Percentiles rank a stretch among this genome's conserved stretches.
These are phyloP conservation scores for Posidonia oceanica DNA, from an alignment of 116 monocot species.

Conservation along the genomic window DNA sequence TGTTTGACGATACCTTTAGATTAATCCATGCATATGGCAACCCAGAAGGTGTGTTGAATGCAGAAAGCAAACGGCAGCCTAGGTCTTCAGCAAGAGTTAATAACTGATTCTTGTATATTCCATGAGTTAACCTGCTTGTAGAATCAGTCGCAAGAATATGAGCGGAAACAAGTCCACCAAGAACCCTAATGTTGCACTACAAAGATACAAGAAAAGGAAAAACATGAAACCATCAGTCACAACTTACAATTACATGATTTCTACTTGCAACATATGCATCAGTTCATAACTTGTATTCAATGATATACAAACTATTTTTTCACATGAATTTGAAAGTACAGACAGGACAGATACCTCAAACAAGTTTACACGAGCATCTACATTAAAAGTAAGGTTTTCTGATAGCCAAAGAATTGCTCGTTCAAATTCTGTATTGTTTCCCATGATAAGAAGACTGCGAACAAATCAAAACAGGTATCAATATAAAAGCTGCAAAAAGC, in stretches of 20 bases:
- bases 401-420: conserved; percentile 86
- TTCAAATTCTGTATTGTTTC: conserved; percentile 84
- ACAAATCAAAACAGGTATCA: not conserved
- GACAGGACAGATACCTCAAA: conserved; percentile 57
- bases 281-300: not conserved
- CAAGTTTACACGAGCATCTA: conserved; percentile 82
- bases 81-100: conserved; percentile 73
- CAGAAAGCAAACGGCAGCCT: conserved; percentile 60
- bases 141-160: conserved; percentile 86
- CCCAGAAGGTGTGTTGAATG: conserved; percentile 83
- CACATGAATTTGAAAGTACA: not conserved
- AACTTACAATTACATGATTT: not conserved
- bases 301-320: not conserved
- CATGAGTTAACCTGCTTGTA: conserved; percentile 37
- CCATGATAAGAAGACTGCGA: conserved; percentile 86
- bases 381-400: conserved; percentile 74
- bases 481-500: not conserved
- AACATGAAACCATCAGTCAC: conserved; percentile 1
- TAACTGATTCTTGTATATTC: conserved; percentile 60
- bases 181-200: conserved; percentile 97
- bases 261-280: not conserved
- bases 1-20: conserved; percentile 44
- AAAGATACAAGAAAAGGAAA: conserved; percentile 23
- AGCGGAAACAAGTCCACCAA: conserved; percentile 93
- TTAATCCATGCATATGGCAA: conserved; percentile 96